Evolutionary conservation across 2,329 filamentous ascomycete species (phyloP).

Genomic region (Acrocalymma vagum): DNA sequence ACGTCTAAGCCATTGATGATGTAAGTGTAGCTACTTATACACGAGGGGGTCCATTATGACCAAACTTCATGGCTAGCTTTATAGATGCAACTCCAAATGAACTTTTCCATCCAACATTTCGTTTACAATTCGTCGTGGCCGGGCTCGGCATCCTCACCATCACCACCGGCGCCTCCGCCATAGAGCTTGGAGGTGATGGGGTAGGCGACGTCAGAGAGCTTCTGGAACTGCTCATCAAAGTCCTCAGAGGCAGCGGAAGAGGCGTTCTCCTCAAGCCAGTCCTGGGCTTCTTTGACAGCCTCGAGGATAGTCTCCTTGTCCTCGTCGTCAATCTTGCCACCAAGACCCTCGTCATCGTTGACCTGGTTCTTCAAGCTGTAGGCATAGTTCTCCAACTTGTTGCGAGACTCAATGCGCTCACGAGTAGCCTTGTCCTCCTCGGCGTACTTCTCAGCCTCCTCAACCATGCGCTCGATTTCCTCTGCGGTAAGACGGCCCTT

Average conservation of each 20-base stretch:
- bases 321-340: conserved; percentile 97
- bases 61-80: conserved; percentile 22
- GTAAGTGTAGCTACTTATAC: conserved; percentile 37
- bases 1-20: conserved; percentile 31
- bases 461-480: conserved; percentile 99
- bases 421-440: conserved; percentile 99
- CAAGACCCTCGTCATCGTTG: conserved; percentile 94
- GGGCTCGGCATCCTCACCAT: conserved; percentile 71
- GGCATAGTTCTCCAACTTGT: conserved; percentile 98
- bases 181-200: conserved; percentile 99
- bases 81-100: conserved; percentile 23
- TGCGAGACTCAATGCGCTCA: conserved; percentile 95
- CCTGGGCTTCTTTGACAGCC: conserved; percentile 94
- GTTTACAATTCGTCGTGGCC: conserved; percentile 61
- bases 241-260: conserved; percentile 87
- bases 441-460: conserved; percentile 97
- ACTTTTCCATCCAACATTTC: conserved; percentile 27
- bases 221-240: conserved; percentile 99
- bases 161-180: conserved; percentile 68
- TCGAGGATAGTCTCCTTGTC: conserved; percentile 97
- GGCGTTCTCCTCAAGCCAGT: conserved; percentile 97
- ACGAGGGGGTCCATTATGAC: conserved; percentile 22
- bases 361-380: conserved; percentile 99
- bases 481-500: conserved; percentile 96
- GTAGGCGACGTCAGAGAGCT: conserved; percentile 94